Evolutionary conservation across 2,329 filamentous ascomycete species (phyloP), one percentile per base, ranked within the genome.

Genomic region (Diatrype stigma): DNA sequence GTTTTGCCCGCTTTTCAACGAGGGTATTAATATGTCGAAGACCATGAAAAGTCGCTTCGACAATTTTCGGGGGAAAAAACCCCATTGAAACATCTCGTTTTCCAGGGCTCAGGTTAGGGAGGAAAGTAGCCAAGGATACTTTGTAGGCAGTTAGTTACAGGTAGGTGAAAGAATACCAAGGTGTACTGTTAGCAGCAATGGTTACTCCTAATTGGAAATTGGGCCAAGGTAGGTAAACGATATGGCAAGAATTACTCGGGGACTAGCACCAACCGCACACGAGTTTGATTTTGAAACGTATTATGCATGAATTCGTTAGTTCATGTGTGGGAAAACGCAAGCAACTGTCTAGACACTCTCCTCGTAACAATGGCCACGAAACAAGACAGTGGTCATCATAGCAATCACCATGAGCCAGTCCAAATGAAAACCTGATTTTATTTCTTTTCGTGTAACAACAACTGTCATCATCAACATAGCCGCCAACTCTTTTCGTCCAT

Each of bases 401-500:
- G 51, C 44, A 51, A 55, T 53, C 58, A 54, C 59, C 57, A 50
- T 56, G 55, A 56, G 60, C 59, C 63, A 60, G 63, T 63, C 63
- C 63, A 65, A 62, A 64, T 62, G 64, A 60, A 58, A 66, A 66
- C 61, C 63, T 65, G 61, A 63, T 66, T 67, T 66, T 67, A 65
- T 64, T 64, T 63, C 57, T 67, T 67, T 66, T 65, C 62, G 60
- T 61, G 58, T 66, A 66, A 63, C 62, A 66, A 57, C 62, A 64
- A 61, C 62, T 62, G 63, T 57, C 55, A 57, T 60, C 61, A 55
- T 60, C 61, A 56, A 58, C 57, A 61, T 54, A 52, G 54, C 58
- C 57, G 46, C 56, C 55, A 50, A 54, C 56, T 55, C 53, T 55
- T 30, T 54, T 50, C 58, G 46, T 56, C 57, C 58, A 57, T 58